Evolutionary conservation across 1,139 yeast genomes (phyloP).

Genomic region (Protomyces inundatus): DNA sequence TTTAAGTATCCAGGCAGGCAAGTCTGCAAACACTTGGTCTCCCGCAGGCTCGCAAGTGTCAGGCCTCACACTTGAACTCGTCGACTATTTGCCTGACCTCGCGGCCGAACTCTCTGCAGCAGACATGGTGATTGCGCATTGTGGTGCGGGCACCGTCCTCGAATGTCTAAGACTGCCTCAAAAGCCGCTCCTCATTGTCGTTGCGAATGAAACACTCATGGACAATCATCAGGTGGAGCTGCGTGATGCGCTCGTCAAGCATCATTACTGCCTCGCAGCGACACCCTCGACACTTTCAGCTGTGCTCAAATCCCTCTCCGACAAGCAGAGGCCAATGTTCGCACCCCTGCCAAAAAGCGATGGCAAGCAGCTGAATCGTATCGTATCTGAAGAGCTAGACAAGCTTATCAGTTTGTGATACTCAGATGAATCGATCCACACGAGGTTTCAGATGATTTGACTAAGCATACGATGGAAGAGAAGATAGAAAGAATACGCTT

Average conservation of each 20-base stretch:
- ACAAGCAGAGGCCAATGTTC: not conserved
- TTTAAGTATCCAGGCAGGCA: conserved; percentile 67
- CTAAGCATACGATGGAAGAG: too few relatives aligned
- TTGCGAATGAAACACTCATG: conserved; percentile 68
- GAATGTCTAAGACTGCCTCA: conserved; percentile 49
- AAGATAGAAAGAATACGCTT: too few relatives aligned
- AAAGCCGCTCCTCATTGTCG: conserved; percentile 55
- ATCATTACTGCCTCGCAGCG: conserved; percentile 38
- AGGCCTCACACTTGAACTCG: conserved; percentile 36
- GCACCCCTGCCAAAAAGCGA: not conserved
- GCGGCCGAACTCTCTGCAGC: conserved; percentile 43
- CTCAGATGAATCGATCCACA: too few relatives aligned
- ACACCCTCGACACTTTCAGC: conserved; percentile 14
- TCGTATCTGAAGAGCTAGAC: not conserved
- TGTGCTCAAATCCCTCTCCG: not conserved
- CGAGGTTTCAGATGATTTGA: too few relatives aligned
- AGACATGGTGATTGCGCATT: conserved; percentile 74
- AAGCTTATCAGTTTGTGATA: not conserved
- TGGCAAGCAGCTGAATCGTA: not conserved
- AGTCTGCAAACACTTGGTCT: conserved; percentile 40
- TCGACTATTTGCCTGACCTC: conserved; percentile 43
- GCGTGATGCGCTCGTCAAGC: conserved; percentile 52
- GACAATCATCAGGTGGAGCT: conserved; percentile 84
- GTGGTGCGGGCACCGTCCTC: conserved; percentile 84
- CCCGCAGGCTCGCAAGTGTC: conserved; percentile 30